These are phyloP conservation scores for Aureobasidium melanogenum DNA, from an alignment of 2,329 filamentous ascomycete species.

Conservation along the genomic window DNA sequence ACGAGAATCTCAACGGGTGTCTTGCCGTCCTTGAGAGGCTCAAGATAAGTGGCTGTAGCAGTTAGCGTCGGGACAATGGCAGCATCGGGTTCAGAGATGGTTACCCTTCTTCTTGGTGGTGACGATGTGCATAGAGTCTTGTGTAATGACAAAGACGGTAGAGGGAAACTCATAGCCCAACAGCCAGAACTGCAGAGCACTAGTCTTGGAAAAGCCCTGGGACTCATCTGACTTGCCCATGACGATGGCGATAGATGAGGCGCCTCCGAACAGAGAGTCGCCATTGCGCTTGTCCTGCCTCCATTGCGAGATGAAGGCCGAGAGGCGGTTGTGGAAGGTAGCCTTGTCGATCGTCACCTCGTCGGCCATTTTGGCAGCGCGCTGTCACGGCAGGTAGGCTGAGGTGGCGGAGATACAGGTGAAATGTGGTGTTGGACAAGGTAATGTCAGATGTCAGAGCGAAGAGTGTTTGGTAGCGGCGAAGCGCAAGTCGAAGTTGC, in stretches of 20 bases:
- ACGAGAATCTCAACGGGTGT: conserved; percentile 88
- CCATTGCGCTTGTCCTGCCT: conserved; percentile 89
- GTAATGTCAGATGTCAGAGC: neutral
- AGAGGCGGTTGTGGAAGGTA: conserved; percentile 87
- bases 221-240: conserved; percentile 93
- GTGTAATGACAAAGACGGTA: conserved; percentile 85
- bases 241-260: conserved; percentile 74
- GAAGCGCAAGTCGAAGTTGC: conserved; percentile 7
- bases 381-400: neutral
- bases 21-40: conserved; percentile 84
- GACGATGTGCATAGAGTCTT: conserved; percentile 80
- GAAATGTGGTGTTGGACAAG: neutral
- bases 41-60: conserved; percentile 73
- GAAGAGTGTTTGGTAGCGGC: neutral
- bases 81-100: conserved; percentile 30
- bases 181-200: conserved; percentile 96
- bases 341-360: conserved; percentile 95
- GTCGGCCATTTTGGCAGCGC: conserved; percentile 46
- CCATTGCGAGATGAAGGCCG: conserved; percentile 82
- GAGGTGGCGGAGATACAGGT: neutral
- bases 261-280: conserved; percentile 77
- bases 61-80: conserved; percentile 25
- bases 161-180: conserved; percentile 97
- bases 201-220: conserved; percentile 86
- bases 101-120: conserved; percentile 96